Evolutionary conservation across 129 eudicot species (phyloP), one percentile per base, ranked within the genome.

Genomic region (Pittosporum tobira): DNA sequence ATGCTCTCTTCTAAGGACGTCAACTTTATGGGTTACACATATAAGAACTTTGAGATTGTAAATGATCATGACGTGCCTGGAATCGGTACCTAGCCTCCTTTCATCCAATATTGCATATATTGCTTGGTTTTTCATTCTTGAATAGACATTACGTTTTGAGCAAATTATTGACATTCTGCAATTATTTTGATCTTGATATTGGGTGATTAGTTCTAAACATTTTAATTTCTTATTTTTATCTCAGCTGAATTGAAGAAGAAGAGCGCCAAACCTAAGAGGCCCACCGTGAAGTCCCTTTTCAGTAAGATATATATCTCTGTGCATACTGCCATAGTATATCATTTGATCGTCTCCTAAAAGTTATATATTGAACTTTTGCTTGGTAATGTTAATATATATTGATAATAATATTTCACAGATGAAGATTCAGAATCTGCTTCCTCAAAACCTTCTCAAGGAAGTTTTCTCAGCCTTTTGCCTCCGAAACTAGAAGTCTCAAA

Each of bases 221-320:
- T 42, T 28, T 59, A 9, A 45, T 46, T 65, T 57, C 31, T 42
- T 61, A 15, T 34, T 27, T 62, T 5, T 24, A 40, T 66, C 67
- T 65, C 87, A 91, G 99, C 94, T 57, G 94, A 91, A 81, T 68
- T 91, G 65, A 91, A 79, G 94, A 91, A 91, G 88, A 91, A 91
- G 79, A 87, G 75, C 73, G 48, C 79, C 66, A 91, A 91, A 62
- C 81, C 96, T 7, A 91, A 91, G 80, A 74, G 96, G 70, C 99
- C 99, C 24, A 91, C 99, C 26, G 89, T 91, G 74, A 86, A 91
- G 73, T 83, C 98, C 44, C 98, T 91, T 46, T 91, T 91, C 74
- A 84, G 98, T 91, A 86, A 29, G 84, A 29, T 62, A 59, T 70
- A 48, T 49, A 18, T 28, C 61, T 49, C 42, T 27, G 42, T 59